Percentiles rank a stretch among this genome's conserved stretches.
phyloP scores from a whole-genome alignment of 768 basidiomycete genomes.

The Phaeotremella skinneri region DNA sequence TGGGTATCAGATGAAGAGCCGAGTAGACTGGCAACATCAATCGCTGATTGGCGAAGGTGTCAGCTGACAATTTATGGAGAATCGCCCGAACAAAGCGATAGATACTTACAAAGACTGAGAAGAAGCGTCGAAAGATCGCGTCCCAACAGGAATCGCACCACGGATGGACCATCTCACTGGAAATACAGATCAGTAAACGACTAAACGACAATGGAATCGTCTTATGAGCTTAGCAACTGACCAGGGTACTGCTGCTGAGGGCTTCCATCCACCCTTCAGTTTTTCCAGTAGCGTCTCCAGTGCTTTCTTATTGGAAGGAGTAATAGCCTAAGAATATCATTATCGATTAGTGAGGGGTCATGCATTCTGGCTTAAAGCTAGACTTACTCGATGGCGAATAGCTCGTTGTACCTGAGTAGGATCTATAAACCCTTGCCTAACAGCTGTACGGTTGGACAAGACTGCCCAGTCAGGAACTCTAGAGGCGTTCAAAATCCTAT shows the following conservation, averaged over 20 bases:
- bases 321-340: constrained; percentile 45
- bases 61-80: background rate
- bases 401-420: constrained; percentile 61
- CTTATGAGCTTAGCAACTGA: constrained; percentile 14
- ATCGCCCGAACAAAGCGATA: constrained; percentile 54
- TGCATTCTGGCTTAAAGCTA: background rate
- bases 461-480: constrained; percentile 64
- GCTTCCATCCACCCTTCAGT: constrained; percentile 40
- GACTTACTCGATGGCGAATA: constrained; percentile 57
- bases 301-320: constrained; percentile 31
- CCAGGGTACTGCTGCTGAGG: constrained; percentile 48
- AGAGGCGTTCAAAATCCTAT: constrained; percentile 70
- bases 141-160: constrained; percentile 61
- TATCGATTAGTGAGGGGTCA: background rate
- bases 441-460: constrained; percentile 62
- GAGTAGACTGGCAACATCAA: constrained; percentile 63
- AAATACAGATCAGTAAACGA: background rate
- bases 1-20: constrained; percentile 83
- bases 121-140: constrained; percentile 69
- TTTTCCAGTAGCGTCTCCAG: constrained; percentile 36
- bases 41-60: constrained; percentile 18
- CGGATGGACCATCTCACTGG: constrained; percentile 75
- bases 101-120: constrained; percentile 78
- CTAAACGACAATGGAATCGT: background rate
- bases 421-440: constrained; percentile 62